These are phyloP conservation scores for Apiosordaria backusii DNA, from an alignment of 495 filamentous ascomycete genomes.

Conservation along the genomic window DNA sequence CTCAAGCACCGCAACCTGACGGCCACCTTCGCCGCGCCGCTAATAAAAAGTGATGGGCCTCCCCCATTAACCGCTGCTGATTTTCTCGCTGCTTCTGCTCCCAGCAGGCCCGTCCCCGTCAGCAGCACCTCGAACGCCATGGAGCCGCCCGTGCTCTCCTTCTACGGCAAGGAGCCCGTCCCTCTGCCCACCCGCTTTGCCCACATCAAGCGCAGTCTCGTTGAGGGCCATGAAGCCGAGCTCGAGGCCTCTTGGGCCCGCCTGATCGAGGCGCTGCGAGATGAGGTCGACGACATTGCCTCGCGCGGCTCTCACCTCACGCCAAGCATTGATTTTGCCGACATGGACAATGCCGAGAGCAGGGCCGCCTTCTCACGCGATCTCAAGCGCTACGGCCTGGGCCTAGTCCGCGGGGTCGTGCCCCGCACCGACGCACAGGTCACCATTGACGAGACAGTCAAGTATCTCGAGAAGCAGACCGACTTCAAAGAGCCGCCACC, in stretches of 20 bases:
- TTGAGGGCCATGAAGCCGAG: constrained; percentile 61
- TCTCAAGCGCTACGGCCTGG: constrained; percentile 62
- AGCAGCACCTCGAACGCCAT: constrained; percentile 31
- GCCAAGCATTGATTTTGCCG: constrained; percentile 60
- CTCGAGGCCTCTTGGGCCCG: constrained; percentile 70
- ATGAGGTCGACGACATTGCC: constrained; percentile 56
- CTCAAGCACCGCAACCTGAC: constrained; percentile 34
- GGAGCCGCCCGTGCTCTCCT: constrained; percentile 79
- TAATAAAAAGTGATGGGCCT: constrained; percentile 13
- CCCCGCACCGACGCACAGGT: constrained; percentile 53
- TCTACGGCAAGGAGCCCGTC: constrained; percentile 63
- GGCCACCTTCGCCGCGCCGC: constrained; percentile 21
- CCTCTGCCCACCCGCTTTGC: constrained; percentile 79
- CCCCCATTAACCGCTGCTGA: constrained; percentile 15
- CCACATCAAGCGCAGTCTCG: constrained; percentile 64
- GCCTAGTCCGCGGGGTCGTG: constrained; percentile 63
- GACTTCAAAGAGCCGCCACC: constrained; percentile 50
- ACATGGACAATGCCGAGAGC: constrained; percentile 50
- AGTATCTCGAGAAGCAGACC: constrained; percentile 60
- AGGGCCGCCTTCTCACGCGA: constrained; percentile 50
- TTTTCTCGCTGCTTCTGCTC: constrained; percentile 14
- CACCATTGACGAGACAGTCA: constrained; percentile 56
- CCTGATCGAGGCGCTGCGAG: constrained; percentile 56
- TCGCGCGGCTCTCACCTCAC: constrained; percentile 50
- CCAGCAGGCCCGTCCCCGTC: constrained; percentile 10